Evolutionary conservation across 129 eudicot genomes (phyloP).

Genomic region (Pittosporum tobira): DNA sequence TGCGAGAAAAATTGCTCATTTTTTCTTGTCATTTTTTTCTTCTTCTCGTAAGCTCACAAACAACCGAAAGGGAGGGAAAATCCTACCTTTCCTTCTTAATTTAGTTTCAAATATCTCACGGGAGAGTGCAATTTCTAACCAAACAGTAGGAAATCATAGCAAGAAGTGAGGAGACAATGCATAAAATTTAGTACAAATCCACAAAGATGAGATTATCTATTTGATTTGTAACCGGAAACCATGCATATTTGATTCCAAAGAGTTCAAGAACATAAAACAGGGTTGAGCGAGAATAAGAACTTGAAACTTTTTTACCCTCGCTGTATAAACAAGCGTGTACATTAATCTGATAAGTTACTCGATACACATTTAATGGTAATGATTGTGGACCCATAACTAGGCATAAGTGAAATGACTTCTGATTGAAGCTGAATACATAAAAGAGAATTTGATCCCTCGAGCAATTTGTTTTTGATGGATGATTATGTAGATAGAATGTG

Average conservation of each 20-base stretch:
- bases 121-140: background rate
- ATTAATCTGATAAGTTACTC: too few relatives aligned
- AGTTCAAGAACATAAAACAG: background rate
- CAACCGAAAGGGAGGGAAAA: too few relatives aligned
- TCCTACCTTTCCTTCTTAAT: too few relatives aligned
- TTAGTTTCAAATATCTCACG: too few relatives aligned
- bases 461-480: background rate
- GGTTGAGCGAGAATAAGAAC: too few relatives aligned
- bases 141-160: background rate
- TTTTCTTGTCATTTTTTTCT: too few relatives aligned
- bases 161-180: background rate
- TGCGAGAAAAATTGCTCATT: too few relatives aligned
- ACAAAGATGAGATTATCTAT: background rate
- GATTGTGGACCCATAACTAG: too few relatives aligned
- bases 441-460: conserved; percentile 4
- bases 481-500: background rate
- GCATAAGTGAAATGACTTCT: background rate
- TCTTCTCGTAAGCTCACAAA: too few relatives aligned
- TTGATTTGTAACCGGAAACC: background rate
- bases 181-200: background rate
- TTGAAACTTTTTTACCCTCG: too few relatives aligned
- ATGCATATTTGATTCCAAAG: background rate
- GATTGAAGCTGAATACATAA: conserved; percentile 2
- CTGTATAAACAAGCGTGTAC: too few relatives aligned
- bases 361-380: too few relatives aligned